Conservation (phyloP, 1,139 yeast genomes). For the Diutina siamensis region DNA sequence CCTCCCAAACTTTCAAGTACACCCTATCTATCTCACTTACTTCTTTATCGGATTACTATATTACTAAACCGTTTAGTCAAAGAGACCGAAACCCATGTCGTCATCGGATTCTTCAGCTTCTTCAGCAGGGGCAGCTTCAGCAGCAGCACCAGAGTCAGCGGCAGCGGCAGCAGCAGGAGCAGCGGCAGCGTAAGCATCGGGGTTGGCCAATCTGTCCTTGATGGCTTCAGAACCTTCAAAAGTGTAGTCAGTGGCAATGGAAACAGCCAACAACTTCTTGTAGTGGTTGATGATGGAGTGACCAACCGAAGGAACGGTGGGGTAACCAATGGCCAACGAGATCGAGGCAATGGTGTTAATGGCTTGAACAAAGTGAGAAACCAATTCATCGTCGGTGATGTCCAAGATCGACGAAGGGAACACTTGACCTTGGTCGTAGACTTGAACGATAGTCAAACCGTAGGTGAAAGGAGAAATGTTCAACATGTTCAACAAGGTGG, state of each 20-base stretch:
- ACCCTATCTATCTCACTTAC: too few relatives aligned
- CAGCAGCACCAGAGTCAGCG: constrained; percentile 52
- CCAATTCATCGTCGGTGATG: constrained; percentile 95
- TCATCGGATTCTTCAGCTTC: constrained; percentile 48
- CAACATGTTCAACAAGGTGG: constrained; percentile 96
- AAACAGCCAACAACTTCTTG: constrained; percentile 97
- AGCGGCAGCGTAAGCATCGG: constrained; percentile 96
- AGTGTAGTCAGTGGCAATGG: constrained; percentile 97
- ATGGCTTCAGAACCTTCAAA: constrained; percentile 98
- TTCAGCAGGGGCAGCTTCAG: constrained; percentile 52
- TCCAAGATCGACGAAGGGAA: constrained; percentile 96
- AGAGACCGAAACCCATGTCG: constrained; percentile 98
- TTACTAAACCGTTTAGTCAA: constrained; percentile 59
- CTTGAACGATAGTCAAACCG: constrained; percentile 95
- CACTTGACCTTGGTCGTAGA: constrained; percentile 96
- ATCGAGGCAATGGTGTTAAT: constrained; percentile 88
- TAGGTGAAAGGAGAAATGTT: constrained; percentile 99
- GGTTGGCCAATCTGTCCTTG: constrained; percentile 86
- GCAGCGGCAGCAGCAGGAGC: constrained; percentile 87
- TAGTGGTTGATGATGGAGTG: constrained; percentile 98
- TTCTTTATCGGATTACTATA: too few relatives aligned
- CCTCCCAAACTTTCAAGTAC: too few relatives aligned
- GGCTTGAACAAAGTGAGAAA: constrained; percentile 86
- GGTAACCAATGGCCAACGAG: constrained; percentile 97
- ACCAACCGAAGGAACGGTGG: constrained; percentile 98